These are phyloP conservation scores for Salicornia ramosissima DNA, from an alignment of 148 eudicot species.

Conservation along the genomic window DNA sequence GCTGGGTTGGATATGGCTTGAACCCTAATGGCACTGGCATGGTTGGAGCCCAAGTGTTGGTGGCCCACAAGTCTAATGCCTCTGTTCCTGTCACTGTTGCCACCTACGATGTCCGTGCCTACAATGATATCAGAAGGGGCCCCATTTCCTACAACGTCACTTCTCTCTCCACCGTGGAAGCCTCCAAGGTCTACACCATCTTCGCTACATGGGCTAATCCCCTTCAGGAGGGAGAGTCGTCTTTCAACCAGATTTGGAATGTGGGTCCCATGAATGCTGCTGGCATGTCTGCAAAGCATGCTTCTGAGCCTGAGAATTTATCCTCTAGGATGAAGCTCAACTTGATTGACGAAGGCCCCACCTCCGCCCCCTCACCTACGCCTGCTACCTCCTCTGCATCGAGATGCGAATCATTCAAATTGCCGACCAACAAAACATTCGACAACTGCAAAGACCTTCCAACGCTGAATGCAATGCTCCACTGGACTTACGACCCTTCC, in stretches of 20 bases:
- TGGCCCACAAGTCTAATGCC: slow-evolving; percentile 20
- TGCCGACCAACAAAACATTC: slow-evolving; percentile 29
- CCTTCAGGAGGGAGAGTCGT: background rate
- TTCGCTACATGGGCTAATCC: slow-evolving; percentile 33
- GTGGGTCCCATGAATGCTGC: slow-evolving; percentile 29
- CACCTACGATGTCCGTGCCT: slow-evolving; percentile 20
- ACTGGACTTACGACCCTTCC: slow-evolving; percentile 44
- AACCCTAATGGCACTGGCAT: slow-evolving; percentile 24
- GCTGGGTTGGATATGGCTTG: slow-evolving; percentile 59
- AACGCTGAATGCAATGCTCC: slow-evolving; percentile 41
- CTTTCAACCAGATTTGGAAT: slow-evolving; percentile 37
- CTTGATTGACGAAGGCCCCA: background rate
- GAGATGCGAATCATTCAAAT: slow-evolving; percentile 33
- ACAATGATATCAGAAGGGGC: slow-evolving; percentile 16
- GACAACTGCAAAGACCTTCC: slow-evolving; percentile 47
- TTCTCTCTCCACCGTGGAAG: slow-evolving; percentile 14
- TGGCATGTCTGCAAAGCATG: slow-evolving; percentile 21
- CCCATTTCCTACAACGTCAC: slow-evolving; percentile 32
- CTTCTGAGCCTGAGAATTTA: slow-evolving; percentile 1
- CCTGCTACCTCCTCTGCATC: no score
- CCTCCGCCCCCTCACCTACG: no score
- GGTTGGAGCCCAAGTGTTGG: slow-evolving; percentile 28
- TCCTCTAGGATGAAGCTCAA: slow-evolving; percentile 10
- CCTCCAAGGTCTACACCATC: slow-evolving; percentile 20
- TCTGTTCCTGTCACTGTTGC: slow-evolving; percentile 7